Percentiles rank a stretch among this genome's conserved stretches.
Conservation (phyloP, 192 early-diverging fungal species). For the Linnemannia elongata region DNA sequence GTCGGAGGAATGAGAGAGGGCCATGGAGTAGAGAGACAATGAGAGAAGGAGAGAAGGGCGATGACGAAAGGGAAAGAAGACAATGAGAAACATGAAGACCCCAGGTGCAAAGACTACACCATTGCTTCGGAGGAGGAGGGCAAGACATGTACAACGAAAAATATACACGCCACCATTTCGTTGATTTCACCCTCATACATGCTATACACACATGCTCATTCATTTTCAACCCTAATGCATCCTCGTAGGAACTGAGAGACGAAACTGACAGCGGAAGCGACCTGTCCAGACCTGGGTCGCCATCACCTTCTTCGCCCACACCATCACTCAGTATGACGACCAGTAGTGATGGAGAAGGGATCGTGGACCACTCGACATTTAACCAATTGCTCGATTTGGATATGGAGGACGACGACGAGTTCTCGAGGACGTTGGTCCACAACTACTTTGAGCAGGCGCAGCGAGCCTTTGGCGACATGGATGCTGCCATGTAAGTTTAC, state of each 20-base stretch:
- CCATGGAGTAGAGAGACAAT: no score
- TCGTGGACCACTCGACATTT: constrained; percentile 87
- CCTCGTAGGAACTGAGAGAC: neutral
- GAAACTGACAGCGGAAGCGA: neutral
- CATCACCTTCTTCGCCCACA: neutral
- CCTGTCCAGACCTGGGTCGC: neutral
- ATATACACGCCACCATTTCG: no score
- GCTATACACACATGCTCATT: no score
- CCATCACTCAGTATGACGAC: neutral
- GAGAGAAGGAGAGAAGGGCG: no score
- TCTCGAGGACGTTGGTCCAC: constrained; percentile 81
- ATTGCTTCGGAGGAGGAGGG: no score
- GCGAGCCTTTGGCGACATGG: constrained; percentile 82
- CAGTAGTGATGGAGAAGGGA: constrained; percentile 50
- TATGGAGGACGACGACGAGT: constrained; percentile 86
- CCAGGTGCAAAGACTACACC: no score
- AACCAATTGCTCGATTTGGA: constrained; percentile 92
- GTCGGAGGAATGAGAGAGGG: no score
- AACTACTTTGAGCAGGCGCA: constrained; percentile 92
- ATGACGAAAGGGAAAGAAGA: no score
- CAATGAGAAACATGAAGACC: no score
- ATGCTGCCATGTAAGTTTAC: constrained; percentile 71
- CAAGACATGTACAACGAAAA: no score
- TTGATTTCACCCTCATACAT: neutral
- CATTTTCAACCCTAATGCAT: neutral